A percentile compares a stretch with the other conserved stretches of the same genome.
These are phyloP conservation scores for Cetraspora pellucida DNA, from an alignment of 192 early-diverging fungal species.

Conservation along the genomic window DNA sequence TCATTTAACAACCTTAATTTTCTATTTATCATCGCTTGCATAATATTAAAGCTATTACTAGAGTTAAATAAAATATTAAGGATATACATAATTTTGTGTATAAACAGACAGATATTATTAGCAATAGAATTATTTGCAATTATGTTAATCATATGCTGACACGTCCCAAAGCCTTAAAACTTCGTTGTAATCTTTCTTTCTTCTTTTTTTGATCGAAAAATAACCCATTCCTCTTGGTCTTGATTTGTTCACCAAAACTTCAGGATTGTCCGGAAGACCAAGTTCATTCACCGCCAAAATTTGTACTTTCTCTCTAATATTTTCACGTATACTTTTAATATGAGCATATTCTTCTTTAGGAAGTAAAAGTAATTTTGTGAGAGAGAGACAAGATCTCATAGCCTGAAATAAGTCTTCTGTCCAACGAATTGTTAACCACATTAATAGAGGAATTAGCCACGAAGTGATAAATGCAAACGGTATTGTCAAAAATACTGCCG, in stretches of 20 bases:
- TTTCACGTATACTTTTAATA: constrained; percentile 34
- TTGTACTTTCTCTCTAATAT: constrained; percentile 36
- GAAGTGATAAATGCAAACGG: constrained; percentile 39
- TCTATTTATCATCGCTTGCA: too few relatives aligned
- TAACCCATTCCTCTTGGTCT: constrained; percentile 41
- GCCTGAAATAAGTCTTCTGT: constrained; percentile 45
- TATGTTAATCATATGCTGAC: constrained; percentile 38
- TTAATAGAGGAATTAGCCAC: constrained; percentile 40
- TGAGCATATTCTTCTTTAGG: constrained; percentile 38
- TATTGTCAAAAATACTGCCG: constrained; percentile 39
- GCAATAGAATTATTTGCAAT: too few relatives aligned
- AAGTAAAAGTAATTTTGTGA: constrained; percentile 39
- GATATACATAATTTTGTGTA: too few relatives aligned
- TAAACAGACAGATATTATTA: too few relatives aligned
- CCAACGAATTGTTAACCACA: constrained; percentile 52
- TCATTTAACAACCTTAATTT: too few relatives aligned
- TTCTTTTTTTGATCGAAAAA: constrained; percentile 46
- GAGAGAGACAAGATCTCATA: constrained; percentile 39
- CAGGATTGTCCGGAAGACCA: constrained; percentile 44
- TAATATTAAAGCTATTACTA: too few relatives aligned
- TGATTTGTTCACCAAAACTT: constrained; percentile 41
- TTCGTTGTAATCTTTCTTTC: constrained; percentile 51
- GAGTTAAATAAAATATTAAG: too few relatives aligned
- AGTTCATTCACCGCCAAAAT: constrained; percentile 39
- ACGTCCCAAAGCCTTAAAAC: constrained; percentile 48